Evolutionary conservation across 1,284 basidiomycete species (phyloP).

Genomic region (Psilocybe mexicana): DNA sequence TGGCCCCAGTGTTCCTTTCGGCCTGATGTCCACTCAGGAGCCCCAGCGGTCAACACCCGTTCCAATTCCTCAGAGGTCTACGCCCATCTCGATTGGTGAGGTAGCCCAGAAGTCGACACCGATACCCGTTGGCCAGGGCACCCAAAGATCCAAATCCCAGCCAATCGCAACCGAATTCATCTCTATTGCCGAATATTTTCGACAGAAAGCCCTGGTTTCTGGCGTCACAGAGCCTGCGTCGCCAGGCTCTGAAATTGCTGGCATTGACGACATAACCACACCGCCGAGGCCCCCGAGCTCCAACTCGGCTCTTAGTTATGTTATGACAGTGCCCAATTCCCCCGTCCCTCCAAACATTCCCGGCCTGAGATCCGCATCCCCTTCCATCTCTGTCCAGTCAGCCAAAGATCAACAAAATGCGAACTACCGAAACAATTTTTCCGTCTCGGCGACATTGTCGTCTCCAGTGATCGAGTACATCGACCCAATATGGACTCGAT

Average conservation of each 20-base stretch:
- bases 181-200: slow-evolving; percentile 20
- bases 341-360: background rate
- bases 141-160: no score
- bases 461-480: no score
- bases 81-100: background rate
- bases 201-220: slow-evolving; percentile 11
- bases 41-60: background rate
- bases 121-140: no score
- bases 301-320: slow-evolving; percentile 18
- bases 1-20: background rate
- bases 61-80: background rate
- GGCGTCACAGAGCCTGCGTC: background rate
- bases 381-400: background rate
- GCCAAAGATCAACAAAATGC: background rate
- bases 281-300: slow-evolving; percentile 7
- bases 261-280: background rate
- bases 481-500: no score
- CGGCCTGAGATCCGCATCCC: background rate
- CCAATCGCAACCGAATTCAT: background rate
- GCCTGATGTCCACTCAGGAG: background rate
- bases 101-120: no score
- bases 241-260: background rate
- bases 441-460: no score
- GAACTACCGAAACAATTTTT: no score
- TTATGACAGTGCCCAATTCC: slow-evolving; percentile 7